Percentiles rank a stretch among this genome's conserved stretches.
phyloP scores from a whole-genome alignment of 306 rosid species.

The Begonia peltatifolia region DNA sequence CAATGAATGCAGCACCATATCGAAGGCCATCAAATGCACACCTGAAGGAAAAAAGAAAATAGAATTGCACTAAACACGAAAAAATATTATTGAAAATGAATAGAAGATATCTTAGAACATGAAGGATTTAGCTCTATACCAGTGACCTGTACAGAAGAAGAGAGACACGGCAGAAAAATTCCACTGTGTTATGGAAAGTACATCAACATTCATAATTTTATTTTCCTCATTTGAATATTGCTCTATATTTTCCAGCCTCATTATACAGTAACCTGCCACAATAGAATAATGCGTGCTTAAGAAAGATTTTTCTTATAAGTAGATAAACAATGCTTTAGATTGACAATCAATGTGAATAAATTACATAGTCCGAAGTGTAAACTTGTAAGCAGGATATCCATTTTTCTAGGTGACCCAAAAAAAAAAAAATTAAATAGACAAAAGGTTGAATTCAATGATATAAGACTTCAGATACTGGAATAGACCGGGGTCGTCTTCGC shows the following conservation, averaged over 20 bases:
- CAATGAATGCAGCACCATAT: conserved; percentile 93
- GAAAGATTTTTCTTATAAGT: conserved; percentile 11
- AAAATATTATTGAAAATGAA: neutral
- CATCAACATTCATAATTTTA: conserved; percentile 21
- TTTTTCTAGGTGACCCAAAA: too few relatives aligned
- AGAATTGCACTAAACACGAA: neutral
- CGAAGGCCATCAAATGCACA: conserved; percentile 98
- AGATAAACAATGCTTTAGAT: neutral
- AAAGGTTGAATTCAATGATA: too few relatives aligned
- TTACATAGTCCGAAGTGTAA: too few relatives aligned
- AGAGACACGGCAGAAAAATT: conserved; percentile 70
- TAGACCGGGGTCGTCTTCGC: too few relatives aligned
- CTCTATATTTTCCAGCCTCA: conserved; percentile 33
- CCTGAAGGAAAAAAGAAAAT: conserved; percentile 30
- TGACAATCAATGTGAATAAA: too few relatives aligned
- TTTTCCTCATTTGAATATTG: conserved; percentile 19
- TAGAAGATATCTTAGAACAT: conserved; percentile 2
- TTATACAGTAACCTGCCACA: conserved; percentile 67
- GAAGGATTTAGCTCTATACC: conserved; percentile 36
- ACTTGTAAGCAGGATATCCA: too few relatives aligned
- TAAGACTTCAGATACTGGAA: too few relatives aligned
- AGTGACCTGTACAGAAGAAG: conserved; percentile 93
- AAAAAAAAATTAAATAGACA: too few relatives aligned
- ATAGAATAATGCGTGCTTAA: conserved; percentile 1
- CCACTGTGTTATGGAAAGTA: conserved; percentile 70